Percentiles rank a stretch among this genome's conserved stretches.
Evolutionary conservation across 805 yeast genomes (phyloP).

Genomic region (Limtongozyma cylindracea): DNA sequence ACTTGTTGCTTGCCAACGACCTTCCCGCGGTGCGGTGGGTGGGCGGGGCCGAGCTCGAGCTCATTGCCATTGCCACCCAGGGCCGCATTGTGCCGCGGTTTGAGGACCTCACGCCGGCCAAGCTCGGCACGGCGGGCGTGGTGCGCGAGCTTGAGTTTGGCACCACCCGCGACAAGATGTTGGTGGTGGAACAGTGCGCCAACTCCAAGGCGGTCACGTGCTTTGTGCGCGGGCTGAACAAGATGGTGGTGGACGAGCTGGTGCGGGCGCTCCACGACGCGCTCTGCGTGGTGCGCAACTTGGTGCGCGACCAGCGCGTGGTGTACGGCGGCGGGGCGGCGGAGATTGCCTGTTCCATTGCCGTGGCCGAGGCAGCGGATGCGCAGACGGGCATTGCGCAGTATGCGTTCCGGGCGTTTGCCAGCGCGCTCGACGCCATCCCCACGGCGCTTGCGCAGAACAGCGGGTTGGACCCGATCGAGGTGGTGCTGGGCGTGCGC

Average conservation of each 20-base stretch:
- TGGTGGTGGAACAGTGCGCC: slow-evolving; percentile 76
- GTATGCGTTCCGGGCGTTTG: slow-evolving; percentile 90
- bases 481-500: slow-evolving; percentile 63
- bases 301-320: slow-evolving; percentile 73
- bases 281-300: slow-evolving; percentile 88
- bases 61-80: slow-evolving; percentile 90
- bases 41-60: slow-evolving; percentile 90
- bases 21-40: slow-evolving; percentile 98
- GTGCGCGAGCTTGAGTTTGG: slow-evolving; percentile 85
- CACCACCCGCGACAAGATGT: slow-evolving; percentile 89
- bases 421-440: slow-evolving; percentile 72
- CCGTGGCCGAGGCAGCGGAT: slow-evolving; percentile 80
- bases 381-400: slow-evolving; percentile 88
- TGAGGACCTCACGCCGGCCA: slow-evolving; percentile 64
- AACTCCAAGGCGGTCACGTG: slow-evolving; percentile 80
- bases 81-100: slow-evolving; percentile 95
- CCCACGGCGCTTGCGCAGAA: slow-evolving; percentile 94
- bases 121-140: slow-evolving; percentile 71
- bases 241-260: slow-evolving; percentile 95
- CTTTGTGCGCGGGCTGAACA: slow-evolving; percentile 85
- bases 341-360: slow-evolving; percentile 80
- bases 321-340: slow-evolving; percentile 99
- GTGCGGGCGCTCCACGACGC: slow-evolving; percentile 93
- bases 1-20: slow-evolving; percentile 62
- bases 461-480: slow-evolving; percentile 88